Evolutionary conservation across 176 grass and related monocot species (phyloP).

Genomic region (Poa annua): DNA sequence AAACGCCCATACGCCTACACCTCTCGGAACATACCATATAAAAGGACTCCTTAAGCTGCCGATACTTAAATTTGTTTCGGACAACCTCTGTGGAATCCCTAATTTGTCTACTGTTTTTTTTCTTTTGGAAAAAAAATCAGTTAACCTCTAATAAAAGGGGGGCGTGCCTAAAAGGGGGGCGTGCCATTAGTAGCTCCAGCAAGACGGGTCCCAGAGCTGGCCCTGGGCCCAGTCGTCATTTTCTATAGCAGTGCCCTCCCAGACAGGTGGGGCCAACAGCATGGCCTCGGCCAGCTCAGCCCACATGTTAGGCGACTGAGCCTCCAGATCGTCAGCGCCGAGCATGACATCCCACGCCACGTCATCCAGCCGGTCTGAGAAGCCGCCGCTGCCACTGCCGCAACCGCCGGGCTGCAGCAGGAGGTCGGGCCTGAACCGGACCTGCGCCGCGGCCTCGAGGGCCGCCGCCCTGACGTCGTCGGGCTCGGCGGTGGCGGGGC

Average conservation of each 20-base stretch:
- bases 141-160: constrained; percentile 32
- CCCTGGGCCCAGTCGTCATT: constrained; percentile 78
- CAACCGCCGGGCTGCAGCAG: constrained; percentile 10
- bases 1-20: background rate
- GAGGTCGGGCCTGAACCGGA: constrained; percentile 57
- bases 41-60: constrained; percentile 18
- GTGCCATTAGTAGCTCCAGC: constrained; percentile 47
- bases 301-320: constrained; percentile 79
- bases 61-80: constrained; percentile 6
- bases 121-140: background rate
- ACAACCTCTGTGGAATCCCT: constrained; percentile 2
- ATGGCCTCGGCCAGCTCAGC: constrained; percentile 89
- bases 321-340: constrained; percentile 55
- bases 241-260: constrained; percentile 40
- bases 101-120: background rate
- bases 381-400: background rate
- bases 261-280: constrained; percentile 79
- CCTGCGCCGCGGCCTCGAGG: constrained; percentile 65
- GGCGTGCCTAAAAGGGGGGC: too few species aligned
- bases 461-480: constrained; percentile 80
- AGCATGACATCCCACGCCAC: constrained; percentile 41
- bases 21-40: background rate
- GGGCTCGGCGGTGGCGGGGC: constrained; percentile 66
- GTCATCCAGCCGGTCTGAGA: background rate
- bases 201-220: constrained; percentile 64